A percentile compares a stretch with the other conserved stretches of the same genome.
phyloP scores from a whole-genome alignment of 106 monocot genomes.

The Dendrobium huoshanense region DNA sequence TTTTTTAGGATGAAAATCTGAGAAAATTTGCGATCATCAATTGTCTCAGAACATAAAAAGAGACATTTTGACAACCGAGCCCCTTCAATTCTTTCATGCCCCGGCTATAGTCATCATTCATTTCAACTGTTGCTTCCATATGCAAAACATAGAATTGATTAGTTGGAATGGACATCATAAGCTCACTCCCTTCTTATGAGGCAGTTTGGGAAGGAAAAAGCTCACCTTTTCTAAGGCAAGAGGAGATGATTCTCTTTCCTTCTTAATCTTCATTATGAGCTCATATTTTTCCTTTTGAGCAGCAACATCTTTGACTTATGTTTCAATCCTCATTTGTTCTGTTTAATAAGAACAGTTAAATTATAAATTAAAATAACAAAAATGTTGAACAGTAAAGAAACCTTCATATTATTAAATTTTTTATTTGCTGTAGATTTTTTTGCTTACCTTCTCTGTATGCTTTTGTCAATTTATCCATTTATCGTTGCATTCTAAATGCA shows the following conservation, averaged over 20 bases:
- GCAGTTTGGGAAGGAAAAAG: background rate
- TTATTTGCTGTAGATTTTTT: too few species aligned
- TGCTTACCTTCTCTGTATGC: too few species aligned
- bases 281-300: slow-evolving; percentile 34
- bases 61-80: too few species aligned
- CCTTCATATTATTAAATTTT: too few species aligned
- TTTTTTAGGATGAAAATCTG: too few species aligned
- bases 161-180: background rate
- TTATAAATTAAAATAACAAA: too few species aligned
- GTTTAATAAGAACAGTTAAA: background rate
- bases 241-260: slow-evolving; percentile 59
- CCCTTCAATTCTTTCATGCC: too few species aligned
- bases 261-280: slow-evolving; percentile 40
- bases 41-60: too few species aligned
- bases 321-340: slow-evolving; percentile 59
- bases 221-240: slow-evolving; percentile 46
- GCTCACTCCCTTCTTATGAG: background rate
- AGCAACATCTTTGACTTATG: slow-evolving; percentile 40
- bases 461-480: too few species aligned
- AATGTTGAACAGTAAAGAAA: background rate
- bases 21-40: too few species aligned
- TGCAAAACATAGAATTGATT: slow-evolving; percentile 4
- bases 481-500: too few species aligned
- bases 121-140: slow-evolving; percentile 68
- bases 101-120: slow-evolving; percentile 15